Conservation (phyloP, 1,284 basidiomycete genomes). For the Moesziomyces aphidis region DNA sequence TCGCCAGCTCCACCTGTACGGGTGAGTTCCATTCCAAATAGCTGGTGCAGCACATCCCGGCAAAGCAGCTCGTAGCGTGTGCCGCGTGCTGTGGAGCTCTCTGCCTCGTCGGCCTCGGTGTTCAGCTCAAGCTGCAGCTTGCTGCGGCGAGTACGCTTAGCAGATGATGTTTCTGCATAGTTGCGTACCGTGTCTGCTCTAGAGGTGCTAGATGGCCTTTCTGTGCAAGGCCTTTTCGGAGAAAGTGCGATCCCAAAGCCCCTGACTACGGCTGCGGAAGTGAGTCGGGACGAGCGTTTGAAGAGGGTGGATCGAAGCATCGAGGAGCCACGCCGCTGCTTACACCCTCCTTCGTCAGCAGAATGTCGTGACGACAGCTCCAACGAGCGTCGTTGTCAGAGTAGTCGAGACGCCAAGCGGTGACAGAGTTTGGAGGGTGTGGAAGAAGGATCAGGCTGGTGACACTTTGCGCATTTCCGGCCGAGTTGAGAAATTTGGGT, state of each 20-base stretch:
- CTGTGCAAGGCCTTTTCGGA: no score
- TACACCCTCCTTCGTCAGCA: no score
- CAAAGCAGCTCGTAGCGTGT: slow-evolving; percentile 81
- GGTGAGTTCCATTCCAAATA: slow-evolving; percentile 81
- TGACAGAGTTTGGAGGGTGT: no score
- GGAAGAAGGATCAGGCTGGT: no score
- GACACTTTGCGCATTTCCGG: slow-evolving; percentile 4
- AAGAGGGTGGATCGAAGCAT: no score
- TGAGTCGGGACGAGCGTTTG: no score
- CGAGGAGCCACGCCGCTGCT: no score
- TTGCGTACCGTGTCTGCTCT: background rate
- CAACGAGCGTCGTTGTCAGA: background rate
- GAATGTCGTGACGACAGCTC: no score
- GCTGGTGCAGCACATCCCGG: slow-evolving; percentile 73
- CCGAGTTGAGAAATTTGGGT: slow-evolving; percentile 10
- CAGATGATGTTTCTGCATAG: background rate
- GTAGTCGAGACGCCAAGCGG: no score
- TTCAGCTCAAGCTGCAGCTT: background rate
- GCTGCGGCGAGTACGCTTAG: background rate
- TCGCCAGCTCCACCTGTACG: slow-evolving; percentile 82
- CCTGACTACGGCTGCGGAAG: no score
- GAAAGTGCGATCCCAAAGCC: no score
- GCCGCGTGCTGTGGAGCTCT: slow-evolving; percentile 73
- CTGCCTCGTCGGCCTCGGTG: background rate
- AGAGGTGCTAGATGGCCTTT: no score